A percentile compares a stretch with the other conserved stretches of the same genome.
These are phyloP conservation scores for Seiridium unicorne DNA, from an alignment of 2,329 filamentous ascomycete species.

Conservation along the genomic window DNA sequence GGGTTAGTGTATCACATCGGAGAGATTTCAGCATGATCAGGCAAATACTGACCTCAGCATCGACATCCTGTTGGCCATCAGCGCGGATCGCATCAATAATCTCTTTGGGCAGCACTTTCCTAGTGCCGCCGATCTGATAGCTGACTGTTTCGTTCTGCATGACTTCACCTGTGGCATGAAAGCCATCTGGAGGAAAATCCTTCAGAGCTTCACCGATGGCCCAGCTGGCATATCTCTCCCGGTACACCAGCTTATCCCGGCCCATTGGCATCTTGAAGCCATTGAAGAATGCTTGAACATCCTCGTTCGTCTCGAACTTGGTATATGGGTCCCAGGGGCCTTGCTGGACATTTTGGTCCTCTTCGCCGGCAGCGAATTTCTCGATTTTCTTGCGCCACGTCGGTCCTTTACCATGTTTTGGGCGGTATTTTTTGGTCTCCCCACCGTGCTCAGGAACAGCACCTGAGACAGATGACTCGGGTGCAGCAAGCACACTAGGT, in stretches of 20 bases:
- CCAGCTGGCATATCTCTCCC: constrained; percentile 17
- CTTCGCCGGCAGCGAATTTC: background rate
- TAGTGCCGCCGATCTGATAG: background rate
- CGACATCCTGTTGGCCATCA: constrained; percentile 21
- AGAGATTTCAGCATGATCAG: no score
- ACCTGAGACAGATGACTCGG: no score
- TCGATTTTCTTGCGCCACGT: no score
- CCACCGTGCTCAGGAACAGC: no score
- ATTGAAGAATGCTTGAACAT: background rate
- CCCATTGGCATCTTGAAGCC: background rate
- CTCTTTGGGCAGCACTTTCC: constrained; percentile 3
- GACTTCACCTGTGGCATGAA: constrained; percentile 14
- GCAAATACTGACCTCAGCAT: constrained; percentile 16
- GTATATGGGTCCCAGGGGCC: background rate
- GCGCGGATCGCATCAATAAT: constrained; percentile 15
- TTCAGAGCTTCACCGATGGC: constrained; percentile 15
- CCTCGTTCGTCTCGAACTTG: background rate
- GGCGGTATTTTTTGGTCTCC: no score
- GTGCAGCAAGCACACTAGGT: no score
- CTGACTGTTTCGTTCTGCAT: constrained; percentile 13
- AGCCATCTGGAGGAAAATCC: constrained; percentile 10
- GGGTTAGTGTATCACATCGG: no score
- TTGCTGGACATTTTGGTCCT: background rate
- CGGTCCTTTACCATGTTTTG: no score
- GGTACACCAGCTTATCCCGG: constrained; percentile 1